Base-by-base conservation (phyloP, 441 rosid genomes). In the Adansonia madagascariensis region DNA sequence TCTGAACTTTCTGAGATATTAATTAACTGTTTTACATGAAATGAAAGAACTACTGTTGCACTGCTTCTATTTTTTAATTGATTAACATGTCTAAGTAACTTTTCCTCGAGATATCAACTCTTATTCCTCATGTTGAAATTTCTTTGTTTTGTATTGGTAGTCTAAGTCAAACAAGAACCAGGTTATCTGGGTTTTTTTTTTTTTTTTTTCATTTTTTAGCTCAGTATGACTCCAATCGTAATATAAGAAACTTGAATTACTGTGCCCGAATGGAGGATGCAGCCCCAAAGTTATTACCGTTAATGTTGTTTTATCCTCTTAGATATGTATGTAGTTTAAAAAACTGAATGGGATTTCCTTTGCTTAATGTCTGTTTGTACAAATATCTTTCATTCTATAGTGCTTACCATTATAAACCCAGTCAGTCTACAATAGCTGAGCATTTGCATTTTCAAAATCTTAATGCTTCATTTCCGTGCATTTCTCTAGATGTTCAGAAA, bases 1-100 rank as follows among this genome's bases (percentile, higher is more conserved):
- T 75, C 70, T 43, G 62, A 79, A 84, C 78, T 56, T 24, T 18
- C 61, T 50, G 39, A n/a, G 27, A 15, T 68, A 71, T 31, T 70
- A 15, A 70, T 24, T 3, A 69, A 15, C 61, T 70, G 43, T 15
- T 43, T 27, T 52, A 15, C 22, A 53, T 70, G 41, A 70, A 70
- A 70, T 52, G 24, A 70, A 67, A 70, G 22, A 50, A 27, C 41
- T 22, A 69, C 43, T 70, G 2, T 52, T 71, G 46, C 61, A 39
- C 44, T 3, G 4, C 46, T 71, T 71, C 44, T 8, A 50, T 70
- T 24, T 39, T 47, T 47, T 69, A 70, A 46, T 46, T 11, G 18
- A 46, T 22, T 20, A 44, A 44, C 17, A 68, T 11, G 55, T 22
- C 57, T 12, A 20, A 6, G 6, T 20, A 68, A 68, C 2, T n/a